Evolutionary conservation across 1,139 yeast genomes (phyloP), one percentile per base, ranked within the genome.

Genomic region (Arxiozyma bovina): DNA sequence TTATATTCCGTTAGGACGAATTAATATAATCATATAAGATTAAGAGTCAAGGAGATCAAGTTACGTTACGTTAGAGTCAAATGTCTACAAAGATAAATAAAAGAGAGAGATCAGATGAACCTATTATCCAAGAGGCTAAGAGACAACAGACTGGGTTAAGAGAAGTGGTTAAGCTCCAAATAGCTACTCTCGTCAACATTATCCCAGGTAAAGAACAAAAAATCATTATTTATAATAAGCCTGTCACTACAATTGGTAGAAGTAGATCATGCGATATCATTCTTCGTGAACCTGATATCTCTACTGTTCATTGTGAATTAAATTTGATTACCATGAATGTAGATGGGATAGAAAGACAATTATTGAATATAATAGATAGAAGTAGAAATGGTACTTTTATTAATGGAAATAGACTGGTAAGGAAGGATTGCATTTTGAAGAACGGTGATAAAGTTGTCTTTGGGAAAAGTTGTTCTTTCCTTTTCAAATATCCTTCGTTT

Each of bases 321-420:
- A 69, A 76, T 18, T 65, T 78, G 4, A 60, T 71, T 9, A 64
- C 61, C 38, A 70, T 73, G 55, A 65, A 72, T 4, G 61, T 70
- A 27, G 73, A 72, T 38, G 70, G 73, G 23, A 71, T 70, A 23
- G 67, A 67, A 20, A 67, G 74, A 34, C 78, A 76, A 50, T 70
- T 78, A 48, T 67, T 82, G 43, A 77, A 77, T 57, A 63, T 84
- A 21, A 74, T 79, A 3, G 91, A 85, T 65, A 62, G 74, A 49
- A 83, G 89, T 60, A 73, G 87, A 6, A 85, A 85, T 64, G 93
- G 93, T 1, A 79, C 87, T 0, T 82, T 73, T 60, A 73, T 85
- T 18, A 86, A 85, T 62, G 87, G 81, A 18, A 78, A 76, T 45
- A 65, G 74, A 48, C 63, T 84, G 3, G 83, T 82, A 0, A 77